Evolutionary conservation across 768 basidiomycete species (phyloP), one percentile per base, ranked within the genome.

Genomic region (Pleurotus eryngii): DNA sequence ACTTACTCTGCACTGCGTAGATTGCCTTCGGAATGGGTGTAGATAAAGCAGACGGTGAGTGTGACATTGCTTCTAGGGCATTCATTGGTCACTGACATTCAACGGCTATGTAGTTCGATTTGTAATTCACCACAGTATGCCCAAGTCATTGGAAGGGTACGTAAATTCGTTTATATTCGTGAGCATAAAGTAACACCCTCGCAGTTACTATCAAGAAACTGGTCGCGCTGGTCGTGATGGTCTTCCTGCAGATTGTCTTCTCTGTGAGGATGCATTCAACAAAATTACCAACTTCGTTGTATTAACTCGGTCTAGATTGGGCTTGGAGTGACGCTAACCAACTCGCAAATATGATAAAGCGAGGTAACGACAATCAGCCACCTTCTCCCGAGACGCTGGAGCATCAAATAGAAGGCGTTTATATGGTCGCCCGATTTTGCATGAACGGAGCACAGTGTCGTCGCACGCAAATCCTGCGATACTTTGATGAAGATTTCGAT

Each of bases 1-100:
- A 12, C 26, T 59, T 35, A 11, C 42, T 14, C 59, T 53, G 24
- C 42, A 4, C 24, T 35, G 15, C 39, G 35, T 65, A 95, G 93
- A 85, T 95, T 61, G 95, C 95, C 0, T 98, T 98, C 69, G 96
- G 96, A 9, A 98, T 98, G 95, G 95, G 96, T 1, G 92, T 96
- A 49, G 92, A 95, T 70, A 95, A 95, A 69, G 70, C 85, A 4
- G 82, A 91, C 63, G 89, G 89, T 89, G 68, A 60, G 74, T 50
- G 35, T 39, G 12, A 48, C 27, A 9, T 11, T 35, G 30, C 11
- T 11, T 11, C 30, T 35, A 11, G 5, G 24, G 24, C 24, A 26
- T 5, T 26, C 24, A 26, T 26, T 35, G 8, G 3, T 3, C 30
- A 11, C 7, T 58, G 24, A 24, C 3, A 38, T n/a, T 27, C 49